Conservation (phyloP, 371 early-diverging fungal species). For the Sporodiniella umbellata region DNA sequence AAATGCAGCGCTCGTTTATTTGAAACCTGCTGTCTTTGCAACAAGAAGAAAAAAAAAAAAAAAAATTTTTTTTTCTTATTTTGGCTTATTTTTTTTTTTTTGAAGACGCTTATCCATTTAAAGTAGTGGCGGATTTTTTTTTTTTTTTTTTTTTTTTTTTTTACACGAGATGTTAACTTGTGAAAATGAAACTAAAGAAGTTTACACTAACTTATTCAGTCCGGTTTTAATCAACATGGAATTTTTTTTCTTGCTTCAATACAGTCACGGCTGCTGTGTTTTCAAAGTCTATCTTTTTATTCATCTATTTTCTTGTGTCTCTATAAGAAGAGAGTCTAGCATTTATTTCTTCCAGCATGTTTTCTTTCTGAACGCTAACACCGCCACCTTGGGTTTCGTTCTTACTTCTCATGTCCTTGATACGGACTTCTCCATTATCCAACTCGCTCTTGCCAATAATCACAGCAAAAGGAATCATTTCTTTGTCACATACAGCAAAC, state of each 20-base stretch:
- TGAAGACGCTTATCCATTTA: too few relatives aligned
- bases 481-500: constrained; percentile 79
- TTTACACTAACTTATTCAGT: too few relatives aligned
- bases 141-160: not conserved
- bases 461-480: constrained; percentile 86
- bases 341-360: constrained; percentile 68
- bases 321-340: constrained; percentile 24
- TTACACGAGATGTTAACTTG: not conserved
- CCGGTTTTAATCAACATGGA: too few relatives aligned
- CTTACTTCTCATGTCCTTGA: constrained; percentile 83
- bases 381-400: constrained; percentile 63
- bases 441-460: constrained; percentile 89
- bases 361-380: constrained; percentile 48
- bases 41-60: too few relatives aligned
- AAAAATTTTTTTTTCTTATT: too few relatives aligned
- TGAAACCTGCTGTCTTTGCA: too few relatives aligned
- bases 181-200: too few relatives aligned
- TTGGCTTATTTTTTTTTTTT: too few relatives aligned
- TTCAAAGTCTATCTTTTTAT: not conserved
- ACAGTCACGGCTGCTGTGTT: too few relatives aligned
- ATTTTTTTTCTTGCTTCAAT: not conserved
- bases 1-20: too few relatives aligned
- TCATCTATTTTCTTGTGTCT: not conserved
- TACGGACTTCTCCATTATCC: constrained; percentile 69
- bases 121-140: constrained; percentile 9